Percentiles rank a stretch among this genome's conserved stretches.
phyloP scores from a whole-genome alignment of 2,329 filamentous ascomycete species.

The Alternaria gansuensis region DNA sequence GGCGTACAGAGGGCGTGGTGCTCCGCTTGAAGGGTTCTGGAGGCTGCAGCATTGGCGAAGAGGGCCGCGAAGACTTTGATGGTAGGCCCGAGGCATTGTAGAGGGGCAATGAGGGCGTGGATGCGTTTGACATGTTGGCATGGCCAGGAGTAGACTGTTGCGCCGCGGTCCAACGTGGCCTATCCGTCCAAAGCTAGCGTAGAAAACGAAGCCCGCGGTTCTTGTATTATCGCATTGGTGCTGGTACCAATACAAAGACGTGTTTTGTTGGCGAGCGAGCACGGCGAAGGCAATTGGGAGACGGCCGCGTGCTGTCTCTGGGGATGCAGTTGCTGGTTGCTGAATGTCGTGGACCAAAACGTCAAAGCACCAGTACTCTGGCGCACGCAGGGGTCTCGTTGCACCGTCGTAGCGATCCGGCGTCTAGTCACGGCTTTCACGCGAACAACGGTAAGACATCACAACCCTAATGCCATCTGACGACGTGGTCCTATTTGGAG shows the following conservation, averaged over 20 bases:
- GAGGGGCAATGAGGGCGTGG: slow-evolving; percentile 66
- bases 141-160: slow-evolving; percentile 51
- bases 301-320: slow-evolving; percentile 23
- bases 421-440: slow-evolving; percentile 19
- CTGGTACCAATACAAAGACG: slow-evolving; percentile 14
- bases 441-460: slow-evolving; percentile 3
- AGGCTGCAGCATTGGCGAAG: slow-evolving; percentile 45
- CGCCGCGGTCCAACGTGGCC: slow-evolving; percentile 47
- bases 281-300: slow-evolving; percentile 7
- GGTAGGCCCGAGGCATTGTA: slow-evolving; percentile 58
- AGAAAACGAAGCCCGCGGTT: slow-evolving; percentile 8
- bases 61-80: slow-evolving; percentile 40
- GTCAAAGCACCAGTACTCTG: slow-evolving; percentile 33
- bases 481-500: background rate
- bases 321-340: slow-evolving; percentile 24
- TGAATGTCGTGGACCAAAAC: slow-evolving; percentile 28
- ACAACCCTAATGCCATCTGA: background rate
- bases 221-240: slow-evolving; percentile 38
- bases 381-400: slow-evolving; percentile 26
- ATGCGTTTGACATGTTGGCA: slow-evolving; percentile 70
- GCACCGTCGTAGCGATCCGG: slow-evolving; percentile 24
- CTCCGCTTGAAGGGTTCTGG: slow-evolving; percentile 41
- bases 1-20: slow-evolving; percentile 44
- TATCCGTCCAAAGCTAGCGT: slow-evolving; percentile 26
- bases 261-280: slow-evolving; percentile 10